A percentile compares a stretch with the other conserved stretches of the same genome.
phyloP scores from a whole-genome alignment of 768 basidiomycete species.

The Lactarius hatsudake region DNA sequence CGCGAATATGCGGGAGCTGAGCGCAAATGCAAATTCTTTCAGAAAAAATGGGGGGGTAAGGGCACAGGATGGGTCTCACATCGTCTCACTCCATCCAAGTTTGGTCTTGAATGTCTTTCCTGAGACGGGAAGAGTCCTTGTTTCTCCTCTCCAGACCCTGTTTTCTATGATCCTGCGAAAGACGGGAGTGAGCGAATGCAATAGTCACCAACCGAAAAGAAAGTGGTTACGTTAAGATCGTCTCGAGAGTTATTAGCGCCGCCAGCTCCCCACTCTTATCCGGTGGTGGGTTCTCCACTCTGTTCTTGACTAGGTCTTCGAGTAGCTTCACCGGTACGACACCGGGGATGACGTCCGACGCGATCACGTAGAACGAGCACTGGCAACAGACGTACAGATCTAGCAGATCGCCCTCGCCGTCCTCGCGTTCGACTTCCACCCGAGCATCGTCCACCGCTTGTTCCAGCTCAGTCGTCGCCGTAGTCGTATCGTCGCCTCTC shows the following conservation, averaged over 20 bases:
- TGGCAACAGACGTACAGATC: constrained; percentile 86
- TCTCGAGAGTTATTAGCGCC: constrained; percentile 60
- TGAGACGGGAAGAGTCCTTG: constrained; percentile 51
- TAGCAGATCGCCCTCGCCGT: constrained; percentile 53
- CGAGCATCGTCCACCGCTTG: constrained; percentile 31
- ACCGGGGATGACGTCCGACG: constrained; percentile 68
- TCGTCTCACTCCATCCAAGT: constrained; percentile 59
- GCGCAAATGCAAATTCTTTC: neutral
- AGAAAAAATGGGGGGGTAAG: neutral
- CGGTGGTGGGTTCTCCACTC: constrained; percentile 51
- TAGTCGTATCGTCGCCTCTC: constrained; percentile 18
- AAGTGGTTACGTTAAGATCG: constrained; percentile 56
- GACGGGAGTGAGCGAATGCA: constrained; percentile 8
- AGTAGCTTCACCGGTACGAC: constrained; percentile 62
- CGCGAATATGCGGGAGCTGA: constrained; percentile 43
- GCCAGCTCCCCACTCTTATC: constrained; percentile 56
- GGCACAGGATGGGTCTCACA: constrained; percentile 44
- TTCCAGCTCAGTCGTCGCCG: constrained; percentile 12
- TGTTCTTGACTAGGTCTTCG: constrained; percentile 64
- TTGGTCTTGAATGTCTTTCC: constrained; percentile 58
- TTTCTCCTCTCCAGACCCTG: constrained; percentile 69
- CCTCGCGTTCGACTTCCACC: constrained; percentile 35
- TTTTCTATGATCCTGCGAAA: constrained; percentile 66
- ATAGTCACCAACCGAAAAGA: neutral
- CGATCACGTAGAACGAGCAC: constrained; percentile 71